Base-by-base conservation (phyloP, 495 filamentous ascomycete species). In the Penicillium longicatenatum region DNA sequence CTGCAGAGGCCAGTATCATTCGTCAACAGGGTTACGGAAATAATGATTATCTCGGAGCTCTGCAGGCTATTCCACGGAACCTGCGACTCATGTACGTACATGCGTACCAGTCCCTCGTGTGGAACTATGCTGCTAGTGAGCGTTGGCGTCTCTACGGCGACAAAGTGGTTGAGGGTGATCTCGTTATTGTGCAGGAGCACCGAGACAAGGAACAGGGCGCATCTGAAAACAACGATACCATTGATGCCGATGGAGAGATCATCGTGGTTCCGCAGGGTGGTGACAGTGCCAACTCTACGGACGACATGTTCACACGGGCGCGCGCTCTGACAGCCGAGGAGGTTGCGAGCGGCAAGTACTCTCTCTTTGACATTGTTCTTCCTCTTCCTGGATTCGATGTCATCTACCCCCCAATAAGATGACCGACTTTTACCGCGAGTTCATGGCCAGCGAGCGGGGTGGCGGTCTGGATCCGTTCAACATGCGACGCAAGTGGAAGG, bases 31-130 rank as follows among this genome's bases (percentile, higher is more conserved):
- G 77, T 39, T 73, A 63, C 45, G 70, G 60, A 24, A 64, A 60
- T 22, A 77, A 69, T 24, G 93, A 98, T 72, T 92, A 82, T 63
- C 78, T 89, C 47, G 92, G 91, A 12, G 92, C 93, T 0, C 68
- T 98, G 51, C 81, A 86, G 67, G 78, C 78, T 29, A 90, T 98
- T 55, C 86, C 84, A 8, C 82, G 92, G 2, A 87, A 88, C 37
- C 79, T 97, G 72, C 85, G 90, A 16, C 80, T 90, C 35, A 97
- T 98, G 90, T 98, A 98, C 62, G 86, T 95, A 12, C 94, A 98
- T 63, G 94, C 95, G 26, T 97, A 96, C 73, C 94, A 98, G 68
- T 93, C 89, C 6, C 80, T 92, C 10, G 88, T 98, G 9, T 98
- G 93, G 93, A 98, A 98, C 74, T 76, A 80, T 55, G 91, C 86